These are phyloP conservation scores for Pythium graminicola DNA, from an alignment of 352 stramenopile genomes.

Conservation along the genomic window DNA sequence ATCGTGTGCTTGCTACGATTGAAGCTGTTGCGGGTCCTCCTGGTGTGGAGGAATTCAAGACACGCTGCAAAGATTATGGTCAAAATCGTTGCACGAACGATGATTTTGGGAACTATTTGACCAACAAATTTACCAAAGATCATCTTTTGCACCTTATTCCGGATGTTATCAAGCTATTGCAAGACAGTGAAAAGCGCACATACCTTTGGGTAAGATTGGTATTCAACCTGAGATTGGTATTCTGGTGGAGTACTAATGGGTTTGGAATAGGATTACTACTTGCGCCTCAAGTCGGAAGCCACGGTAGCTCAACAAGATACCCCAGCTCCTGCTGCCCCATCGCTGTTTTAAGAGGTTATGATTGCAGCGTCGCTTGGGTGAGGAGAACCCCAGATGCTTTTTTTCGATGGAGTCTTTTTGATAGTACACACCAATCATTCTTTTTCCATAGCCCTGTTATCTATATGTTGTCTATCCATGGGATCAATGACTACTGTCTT, in stretches of 20 bases:
- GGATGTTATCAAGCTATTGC: slow-evolving; percentile 77
- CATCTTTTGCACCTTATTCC: slow-evolving; percentile 69
- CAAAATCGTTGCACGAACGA: slow-evolving; percentile 75
- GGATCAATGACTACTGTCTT: neutral
- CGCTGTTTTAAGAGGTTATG: slow-evolving; percentile 47
- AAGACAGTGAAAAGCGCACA: slow-evolving; percentile 79
- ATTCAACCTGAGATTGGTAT: neutral
- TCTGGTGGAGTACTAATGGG: neutral
- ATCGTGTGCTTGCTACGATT: slow-evolving; percentile 73
- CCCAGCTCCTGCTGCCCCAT: slow-evolving; percentile 40
- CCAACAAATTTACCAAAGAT: slow-evolving; percentile 61
- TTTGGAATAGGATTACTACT: slow-evolving; percentile 50
- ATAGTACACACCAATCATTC: neutral
- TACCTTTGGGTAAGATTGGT: slow-evolving; percentile 63
- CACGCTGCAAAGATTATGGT: slow-evolving; percentile 79
- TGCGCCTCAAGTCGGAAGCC: slow-evolving; percentile 60
- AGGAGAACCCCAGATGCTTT: neutral
- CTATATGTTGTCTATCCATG: no score
- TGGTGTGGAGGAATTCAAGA: slow-evolving; percentile 79
- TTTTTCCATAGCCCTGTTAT: no score
- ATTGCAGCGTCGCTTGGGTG: neutral
- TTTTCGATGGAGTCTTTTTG: neutral
- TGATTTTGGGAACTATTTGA: slow-evolving; percentile 61
- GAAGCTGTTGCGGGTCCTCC: slow-evolving; percentile 43
- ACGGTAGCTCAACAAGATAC: slow-evolving; percentile 19